Evolutionary conservation across 768 basidiomycete species (phyloP).

Genomic region (Leccinum boreale): DNA sequence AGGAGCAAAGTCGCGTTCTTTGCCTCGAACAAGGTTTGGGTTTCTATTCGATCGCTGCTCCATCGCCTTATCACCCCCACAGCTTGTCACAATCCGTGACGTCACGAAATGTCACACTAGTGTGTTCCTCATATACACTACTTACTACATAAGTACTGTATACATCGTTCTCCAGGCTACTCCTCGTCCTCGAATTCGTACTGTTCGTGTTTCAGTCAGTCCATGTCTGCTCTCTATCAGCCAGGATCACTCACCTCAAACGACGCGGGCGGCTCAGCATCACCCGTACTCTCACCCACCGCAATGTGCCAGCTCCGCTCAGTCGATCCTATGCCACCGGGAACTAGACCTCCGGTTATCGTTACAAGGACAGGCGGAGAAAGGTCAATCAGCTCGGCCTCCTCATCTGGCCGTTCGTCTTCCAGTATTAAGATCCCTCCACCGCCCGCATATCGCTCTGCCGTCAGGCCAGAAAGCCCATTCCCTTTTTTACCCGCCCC

Average conservation of each 20-base stretch:
- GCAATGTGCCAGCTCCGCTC: conserved; percentile 52
- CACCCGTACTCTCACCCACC: conserved; percentile 66
- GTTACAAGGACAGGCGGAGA: conserved; percentile 36
- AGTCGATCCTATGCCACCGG: conserved; percentile 19
- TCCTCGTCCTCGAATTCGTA: conserved; percentile 75
- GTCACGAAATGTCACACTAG: not conserved
- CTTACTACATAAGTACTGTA: not conserved
- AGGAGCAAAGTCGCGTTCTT: conserved; percentile 9
- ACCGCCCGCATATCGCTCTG: conserved; percentile 71
- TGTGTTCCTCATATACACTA: not conserved
- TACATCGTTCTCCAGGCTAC: conserved; percentile 5
- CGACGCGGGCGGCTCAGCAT: conserved; percentile 70
- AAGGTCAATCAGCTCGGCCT: conserved; percentile 70
- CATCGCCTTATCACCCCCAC: conserved; percentile 24
- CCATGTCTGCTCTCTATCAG: not conserved
- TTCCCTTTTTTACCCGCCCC: conserved; percentile 30
- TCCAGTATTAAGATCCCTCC: conserved; percentile 85
- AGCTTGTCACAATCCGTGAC: conserved; percentile 2
- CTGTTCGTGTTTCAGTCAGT: conserved; percentile 38
- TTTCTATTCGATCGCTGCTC: not conserved
- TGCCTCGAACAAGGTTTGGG: conserved; percentile 7
- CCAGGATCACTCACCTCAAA: conserved; percentile 67
- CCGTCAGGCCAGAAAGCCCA: conserved; percentile 33
- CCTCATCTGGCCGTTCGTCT: conserved; percentile 69
- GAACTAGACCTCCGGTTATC: conserved; percentile 30